These are phyloP conservation scores for Symbiodinium pilosum DNA, from an alignment of 73 alveolate species.

Conservation along the genomic window DNA sequence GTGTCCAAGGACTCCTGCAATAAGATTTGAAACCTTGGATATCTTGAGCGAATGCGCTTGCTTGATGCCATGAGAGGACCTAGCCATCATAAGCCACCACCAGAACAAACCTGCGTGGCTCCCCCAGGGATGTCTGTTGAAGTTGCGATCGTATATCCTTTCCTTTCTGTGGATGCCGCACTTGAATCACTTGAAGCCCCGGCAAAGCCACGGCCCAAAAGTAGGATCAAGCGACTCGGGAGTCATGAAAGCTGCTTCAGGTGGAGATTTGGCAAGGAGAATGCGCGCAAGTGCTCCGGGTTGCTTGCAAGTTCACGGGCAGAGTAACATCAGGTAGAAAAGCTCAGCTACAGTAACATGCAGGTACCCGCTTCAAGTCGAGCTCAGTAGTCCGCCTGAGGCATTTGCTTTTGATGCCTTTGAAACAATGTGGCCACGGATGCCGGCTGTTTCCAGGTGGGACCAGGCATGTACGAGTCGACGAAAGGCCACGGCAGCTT, in stretches of 20 bases:
- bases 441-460: neutral
- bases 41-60: neutral
- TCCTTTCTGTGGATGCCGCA: too few species aligned
- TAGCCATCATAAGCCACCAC: constrained; percentile 12
- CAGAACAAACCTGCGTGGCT: neutral
- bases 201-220: too few species aligned
- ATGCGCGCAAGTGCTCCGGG: neutral
- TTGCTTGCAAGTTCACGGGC: too few species aligned
- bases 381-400: constrained; percentile 12
- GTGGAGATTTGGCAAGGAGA: constrained; percentile 4
- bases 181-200: too few species aligned
- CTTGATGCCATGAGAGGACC: neutral
- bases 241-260: too few species aligned
- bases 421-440: too few species aligned
- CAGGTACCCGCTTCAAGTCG: constrained; percentile 11
- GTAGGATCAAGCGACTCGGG: too few species aligned
- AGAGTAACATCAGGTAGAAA: too few species aligned
- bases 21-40: too few species aligned
- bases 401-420: neutral
- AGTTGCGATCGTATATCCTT: too few species aligned
- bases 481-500: neutral
- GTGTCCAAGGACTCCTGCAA: neutral
- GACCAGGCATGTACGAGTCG: constrained; percentile 21
- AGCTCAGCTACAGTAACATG: too few species aligned
- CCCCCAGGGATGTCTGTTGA: neutral